These are phyloP conservation scores for Fusarium sp. DNA, from an alignment of 2,329 filamentous ascomycete species.

Conservation along the genomic window DNA sequence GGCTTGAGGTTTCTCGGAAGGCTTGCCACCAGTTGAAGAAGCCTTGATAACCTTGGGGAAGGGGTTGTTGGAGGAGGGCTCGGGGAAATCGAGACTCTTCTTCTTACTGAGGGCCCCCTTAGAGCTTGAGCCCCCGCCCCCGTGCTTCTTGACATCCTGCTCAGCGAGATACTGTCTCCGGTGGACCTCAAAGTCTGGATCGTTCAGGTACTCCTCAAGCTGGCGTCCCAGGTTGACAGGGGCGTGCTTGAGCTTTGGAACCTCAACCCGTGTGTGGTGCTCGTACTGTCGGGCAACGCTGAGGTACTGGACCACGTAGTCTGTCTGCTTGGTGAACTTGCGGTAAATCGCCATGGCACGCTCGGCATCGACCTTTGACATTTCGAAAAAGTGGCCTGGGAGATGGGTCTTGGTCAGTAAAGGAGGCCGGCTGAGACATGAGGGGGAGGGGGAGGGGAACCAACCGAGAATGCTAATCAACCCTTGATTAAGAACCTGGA, in stretches of 20 bases:
- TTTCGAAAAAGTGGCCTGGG: constrained; percentile 95
- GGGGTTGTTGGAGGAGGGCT: constrained; percentile 58
- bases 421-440: constrained; percentile 17
- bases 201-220: constrained; percentile 93
- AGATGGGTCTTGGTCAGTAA: constrained; percentile 41
- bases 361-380: constrained; percentile 94
- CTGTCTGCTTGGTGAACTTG: constrained; percentile 90
- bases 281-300: constrained; percentile 90
- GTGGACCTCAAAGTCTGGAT: constrained; percentile 95
- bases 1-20: constrained; percentile 58
- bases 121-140: constrained; percentile 49
- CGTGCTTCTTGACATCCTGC: constrained; percentile 76
- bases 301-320: constrained; percentile 91
- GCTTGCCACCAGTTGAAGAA: constrained; percentile 50
- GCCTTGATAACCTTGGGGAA: constrained; percentile 50
- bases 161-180: constrained; percentile 91
- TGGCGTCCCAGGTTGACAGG: constrained; percentile 91
- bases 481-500: constrained; percentile 95
- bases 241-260: constrained; percentile 97
- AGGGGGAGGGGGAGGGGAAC: constrained; percentile 44
- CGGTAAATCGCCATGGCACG: constrained; percentile 93
- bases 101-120: constrained; percentile 50
- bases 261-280: constrained; percentile 90
- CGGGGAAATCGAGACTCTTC: constrained; percentile 52
- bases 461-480: constrained; percentile 95